Conservation (phyloP, 202 grass and related monocot species). For the Setaria italica region DNA sequence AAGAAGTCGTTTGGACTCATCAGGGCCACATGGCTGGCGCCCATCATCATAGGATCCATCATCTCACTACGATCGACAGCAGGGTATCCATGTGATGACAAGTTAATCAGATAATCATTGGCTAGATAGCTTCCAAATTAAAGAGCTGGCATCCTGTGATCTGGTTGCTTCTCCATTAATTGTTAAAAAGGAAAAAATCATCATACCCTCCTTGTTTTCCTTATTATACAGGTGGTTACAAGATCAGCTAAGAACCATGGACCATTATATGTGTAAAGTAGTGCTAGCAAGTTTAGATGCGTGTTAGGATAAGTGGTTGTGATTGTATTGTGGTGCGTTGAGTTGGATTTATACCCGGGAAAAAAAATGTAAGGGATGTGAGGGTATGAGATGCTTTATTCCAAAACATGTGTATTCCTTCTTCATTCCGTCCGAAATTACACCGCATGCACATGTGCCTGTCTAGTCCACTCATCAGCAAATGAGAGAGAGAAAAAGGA, state of each 20-base stretch:
- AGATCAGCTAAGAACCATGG: too few relatives aligned
- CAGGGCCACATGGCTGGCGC: too few relatives aligned
- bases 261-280: too few relatives aligned
- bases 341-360: too few relatives aligned
- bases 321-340: too few relatives aligned
- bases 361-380: too few relatives aligned
- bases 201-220: too few relatives aligned
- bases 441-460: neutral
- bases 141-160: neutral
- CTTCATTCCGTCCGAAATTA: constrained; percentile 7
- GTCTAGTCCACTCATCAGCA: neutral
- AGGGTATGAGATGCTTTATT: neutral
- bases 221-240: too few relatives aligned
- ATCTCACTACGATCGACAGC: neutral
- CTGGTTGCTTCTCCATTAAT: too few relatives aligned
- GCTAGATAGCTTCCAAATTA: constrained; percentile 5
- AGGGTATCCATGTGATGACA: constrained; percentile 25
- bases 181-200: neutral
- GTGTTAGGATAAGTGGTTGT: too few relatives aligned
- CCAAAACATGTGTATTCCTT: neutral
- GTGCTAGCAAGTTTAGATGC: too few relatives aligned
- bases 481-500: neutral
- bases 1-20: too few relatives aligned
- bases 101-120: constrained; percentile 19
- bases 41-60: neutral